Evolutionary conservation across 1,284 basidiomycete species (phyloP), one percentile per base, ranked within the genome.

Genomic region (Mycena citricolor): DNA sequence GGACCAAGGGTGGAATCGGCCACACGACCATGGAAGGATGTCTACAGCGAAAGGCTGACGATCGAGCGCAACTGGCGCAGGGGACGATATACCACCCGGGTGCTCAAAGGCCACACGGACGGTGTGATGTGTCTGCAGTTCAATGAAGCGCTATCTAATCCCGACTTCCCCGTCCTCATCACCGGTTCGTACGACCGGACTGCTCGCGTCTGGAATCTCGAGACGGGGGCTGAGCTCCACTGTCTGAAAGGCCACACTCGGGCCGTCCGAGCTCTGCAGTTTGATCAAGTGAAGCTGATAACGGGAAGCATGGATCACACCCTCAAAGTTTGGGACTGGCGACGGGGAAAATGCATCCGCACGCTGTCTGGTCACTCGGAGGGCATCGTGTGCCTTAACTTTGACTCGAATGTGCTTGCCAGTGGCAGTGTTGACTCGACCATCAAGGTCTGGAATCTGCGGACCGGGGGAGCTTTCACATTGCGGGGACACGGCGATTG

Each of bases 91-190:
- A 84, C 80, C 4, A 86, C 88, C 34, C 87, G 86, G 35, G 89
- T 85, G 0, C 74, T 99, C 35, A 83, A 86, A 55, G 95, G 97
- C 1, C 97, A 99, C 67, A 89, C 90, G 5, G 93, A 99, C 60
- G 92, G 94, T 44, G 86, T 99, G 60, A 97, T 98, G 87, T 99
- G 95, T 64, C 77, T 99, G 4, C 94, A 98, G 62, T 95, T 94
- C 65, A 86, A 80, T 64, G 95, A 98, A 61, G 83, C 86, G 3
- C 77, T 97, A 17, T 74, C 81, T 8, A 86, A 92, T 61, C 91
- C 91, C 6, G 75, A 83, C 13, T 91, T 94, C 62, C 94, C 97
- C 1, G 83, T 99, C 51, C 83, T 99, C 41, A 95, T 99, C 69
- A 97, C 95, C 1, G 97, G 95, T 32, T 97, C 93, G 5, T 98